A percentile compares a stretch with the other conserved stretches of the same genome.
Evolutionary conservation across 2,329 filamentous ascomycete species (phyloP).

Genomic region (Stagonosporopsis rhizophila): DNA sequence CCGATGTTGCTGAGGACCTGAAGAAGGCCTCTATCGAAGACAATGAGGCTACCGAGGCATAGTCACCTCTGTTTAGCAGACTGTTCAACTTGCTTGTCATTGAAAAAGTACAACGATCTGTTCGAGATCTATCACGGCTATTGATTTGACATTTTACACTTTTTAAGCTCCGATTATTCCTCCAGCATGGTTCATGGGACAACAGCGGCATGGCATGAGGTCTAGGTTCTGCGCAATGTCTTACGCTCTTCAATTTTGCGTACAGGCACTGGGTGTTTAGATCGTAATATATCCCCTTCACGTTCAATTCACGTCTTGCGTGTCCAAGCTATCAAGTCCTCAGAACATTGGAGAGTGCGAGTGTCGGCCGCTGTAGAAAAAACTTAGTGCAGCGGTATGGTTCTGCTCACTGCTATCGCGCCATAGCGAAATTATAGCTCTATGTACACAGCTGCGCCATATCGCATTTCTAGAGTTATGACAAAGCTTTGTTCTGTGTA

Average conservation of each 20-base stretch:
- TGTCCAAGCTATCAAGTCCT: background rate
- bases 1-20: constrained; percentile 66
- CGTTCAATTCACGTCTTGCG: constrained; percentile 5
- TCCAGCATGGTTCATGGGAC: constrained; percentile 30
- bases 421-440: background rate
- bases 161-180: constrained; percentile 21
- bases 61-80: constrained; percentile 7
- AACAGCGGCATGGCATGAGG: constrained; percentile 31
- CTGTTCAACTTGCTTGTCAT: constrained; percentile 15
- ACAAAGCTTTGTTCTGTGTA: background rate
- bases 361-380: background rate
- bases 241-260: constrained; percentile 19
- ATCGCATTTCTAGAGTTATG: background rate
- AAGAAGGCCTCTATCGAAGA: constrained; percentile 68
- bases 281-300: constrained; percentile 30
- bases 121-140: constrained; percentile 27
- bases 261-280: constrained; percentile 29
- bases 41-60: constrained; percentile 38
- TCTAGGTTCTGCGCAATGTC: constrained; percentile 23
- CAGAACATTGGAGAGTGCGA: background rate
- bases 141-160: constrained; percentile 25
- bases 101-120: constrained; percentile 27
- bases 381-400: background rate
- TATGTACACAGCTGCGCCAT: background rate
- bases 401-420: background rate